Conservation (phyloP, 331 rosid species). For the Quercus tomentella region DNA sequence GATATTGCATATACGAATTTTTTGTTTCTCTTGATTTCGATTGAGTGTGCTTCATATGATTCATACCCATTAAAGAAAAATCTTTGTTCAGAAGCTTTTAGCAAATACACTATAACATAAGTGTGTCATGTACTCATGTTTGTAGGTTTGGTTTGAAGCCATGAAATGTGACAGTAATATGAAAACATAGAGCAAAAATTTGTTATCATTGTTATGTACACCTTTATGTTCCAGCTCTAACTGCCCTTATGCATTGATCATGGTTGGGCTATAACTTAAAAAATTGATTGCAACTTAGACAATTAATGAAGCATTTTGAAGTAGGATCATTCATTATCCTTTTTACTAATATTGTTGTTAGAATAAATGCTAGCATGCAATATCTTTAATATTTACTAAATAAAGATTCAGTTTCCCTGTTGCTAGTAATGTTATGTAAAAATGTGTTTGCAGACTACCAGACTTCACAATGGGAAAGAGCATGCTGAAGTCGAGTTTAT, state of each 20-base stretch:
- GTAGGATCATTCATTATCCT: not conserved
- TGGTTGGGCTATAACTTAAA: not conserved
- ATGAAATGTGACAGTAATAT: not conserved
- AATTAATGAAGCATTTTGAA: not conserved
- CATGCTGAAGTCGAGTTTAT: slow-evolving; percentile 74
- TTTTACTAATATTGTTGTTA: not conserved
- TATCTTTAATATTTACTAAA: not conserved
- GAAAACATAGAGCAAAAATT: not conserved
- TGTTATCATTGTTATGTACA: not conserved
- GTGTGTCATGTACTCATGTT: not conserved
- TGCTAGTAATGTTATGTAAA: not conserved
- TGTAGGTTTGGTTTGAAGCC: slow-evolving; percentile 1
- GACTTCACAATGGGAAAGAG: slow-evolving; percentile 67
- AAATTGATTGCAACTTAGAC: not conserved
- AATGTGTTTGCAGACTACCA: slow-evolving; percentile 42
- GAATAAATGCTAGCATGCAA: not conserved
- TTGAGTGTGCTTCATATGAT: not conserved
- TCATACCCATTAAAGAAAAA: not conserved
- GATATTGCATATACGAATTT: not conserved
- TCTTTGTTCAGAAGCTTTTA: not conserved
- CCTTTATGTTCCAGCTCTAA: not conserved
- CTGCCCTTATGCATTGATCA: not conserved
- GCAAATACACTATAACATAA: not conserved
- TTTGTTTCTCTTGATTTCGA: not conserved
- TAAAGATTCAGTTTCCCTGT: not conserved